Conservation (phyloP, 2,329 filamentous ascomycete species). For the Penicillium corylophilum region DNA sequence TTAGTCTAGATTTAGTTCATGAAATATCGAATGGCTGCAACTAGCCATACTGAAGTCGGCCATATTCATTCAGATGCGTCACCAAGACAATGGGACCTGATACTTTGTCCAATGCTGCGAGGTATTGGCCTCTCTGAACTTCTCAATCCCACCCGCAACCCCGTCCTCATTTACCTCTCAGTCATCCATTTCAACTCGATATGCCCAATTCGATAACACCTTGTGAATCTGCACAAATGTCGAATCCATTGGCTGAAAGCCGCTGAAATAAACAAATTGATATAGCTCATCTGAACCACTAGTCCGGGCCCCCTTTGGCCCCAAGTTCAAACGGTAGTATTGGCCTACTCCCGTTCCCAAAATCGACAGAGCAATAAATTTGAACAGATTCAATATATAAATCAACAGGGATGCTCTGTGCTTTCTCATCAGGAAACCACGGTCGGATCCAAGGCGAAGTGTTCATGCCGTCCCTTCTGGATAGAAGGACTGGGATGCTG, state of each 20-base stretch:
- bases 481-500: conserved; percentile 2
- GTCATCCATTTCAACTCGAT: conserved; percentile 25
- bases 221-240: conserved; percentile 10
- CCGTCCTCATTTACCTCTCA: conserved; percentile 28
- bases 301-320: conserved; percentile 8
- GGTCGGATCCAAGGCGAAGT: conserved; percentile 6
- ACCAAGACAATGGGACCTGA: too few species aligned
- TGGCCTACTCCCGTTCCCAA: conserved; percentile 15
- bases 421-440: conserved; percentile 5
- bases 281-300: conserved; percentile 11
- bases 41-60: too few species aligned
- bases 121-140: conserved; percentile 31
- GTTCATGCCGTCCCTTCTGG: conserved; percentile 3
- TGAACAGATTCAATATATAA: conserved; percentile 14
- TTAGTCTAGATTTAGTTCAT: too few species aligned
- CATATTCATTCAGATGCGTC: too few species aligned
- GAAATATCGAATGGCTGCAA: too few species aligned
- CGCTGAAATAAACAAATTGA: conserved; percentile 17
- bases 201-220: conserved; percentile 29
- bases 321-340: conserved; percentile 18
- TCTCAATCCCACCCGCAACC: conserved; percentile 29
- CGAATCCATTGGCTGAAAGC: conserved; percentile 5
- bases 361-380: conserved; percentile 1
- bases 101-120: conserved; percentile 24
- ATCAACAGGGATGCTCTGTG: conserved; percentile 7